Percentiles rank a stretch among this genome's conserved stretches.
Evolutionary conservation across 2,329 filamentous ascomycete species (phyloP).

Genomic region (Nemania sp.): DNA sequence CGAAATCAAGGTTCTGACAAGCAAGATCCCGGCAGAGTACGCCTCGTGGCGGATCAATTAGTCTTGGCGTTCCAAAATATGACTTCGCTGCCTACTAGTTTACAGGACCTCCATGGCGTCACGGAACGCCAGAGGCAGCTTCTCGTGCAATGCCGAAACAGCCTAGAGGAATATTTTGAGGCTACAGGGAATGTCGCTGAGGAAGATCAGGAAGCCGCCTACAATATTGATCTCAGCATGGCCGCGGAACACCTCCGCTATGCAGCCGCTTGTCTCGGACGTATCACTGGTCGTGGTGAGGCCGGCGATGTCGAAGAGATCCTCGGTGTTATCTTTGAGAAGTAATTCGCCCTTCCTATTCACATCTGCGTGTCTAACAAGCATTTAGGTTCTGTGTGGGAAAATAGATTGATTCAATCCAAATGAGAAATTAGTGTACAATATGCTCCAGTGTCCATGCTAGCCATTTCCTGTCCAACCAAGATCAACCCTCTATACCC

Average conservation of each 20-base stretch:
- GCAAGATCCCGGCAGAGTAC: constrained; percentile 73
- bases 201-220: constrained; percentile 37
- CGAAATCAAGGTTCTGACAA: constrained; percentile 50
- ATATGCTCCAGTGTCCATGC: constrained; percentile 16
- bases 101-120: constrained; percentile 88
- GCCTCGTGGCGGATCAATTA: constrained; percentile 74
- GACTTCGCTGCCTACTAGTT: constrained; percentile 76
- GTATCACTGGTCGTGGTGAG: constrained; percentile 88
- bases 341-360: constrained; percentile 69
- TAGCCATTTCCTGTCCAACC: constrained; percentile 27
- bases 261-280: constrained; percentile 82
- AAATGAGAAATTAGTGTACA: constrained; percentile 29
- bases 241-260: constrained; percentile 89
- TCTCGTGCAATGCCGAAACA: constrained; percentile 76
- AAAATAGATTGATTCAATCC: constrained; percentile 54
- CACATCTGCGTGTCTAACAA: constrained; percentile 34
- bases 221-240: constrained; percentile 83
- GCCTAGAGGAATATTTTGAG: constrained; percentile 79
- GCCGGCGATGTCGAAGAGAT: constrained; percentile 94
- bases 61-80: constrained; percentile 75
- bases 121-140: constrained; percentile 90
- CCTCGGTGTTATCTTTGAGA: constrained; percentile 96
- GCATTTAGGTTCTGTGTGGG: constrained; percentile 66
- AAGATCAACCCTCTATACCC: constrained; percentile 39
- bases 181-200: constrained; percentile 59